These are phyloP conservation scores for Tylopilus plumbeoviolaceoides DNA, from an alignment of 768 basidiomycete genomes.

Conservation along the genomic window DNA sequence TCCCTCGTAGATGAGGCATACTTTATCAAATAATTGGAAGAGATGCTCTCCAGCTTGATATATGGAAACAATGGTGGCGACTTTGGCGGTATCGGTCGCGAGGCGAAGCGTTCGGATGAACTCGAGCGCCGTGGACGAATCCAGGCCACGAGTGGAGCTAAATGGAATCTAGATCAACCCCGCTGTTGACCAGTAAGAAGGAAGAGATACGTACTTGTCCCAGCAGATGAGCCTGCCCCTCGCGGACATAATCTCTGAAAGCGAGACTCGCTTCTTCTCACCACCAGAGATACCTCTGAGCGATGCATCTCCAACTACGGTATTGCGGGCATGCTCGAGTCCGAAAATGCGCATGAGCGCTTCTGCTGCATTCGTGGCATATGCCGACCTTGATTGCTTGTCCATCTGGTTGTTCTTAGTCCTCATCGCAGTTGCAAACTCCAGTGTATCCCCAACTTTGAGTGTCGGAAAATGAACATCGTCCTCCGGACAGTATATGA, in stretches of 20 bases:
- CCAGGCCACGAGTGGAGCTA: conserved; percentile 64
- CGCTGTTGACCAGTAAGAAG: neutral
- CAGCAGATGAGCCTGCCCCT: conserved; percentile 62
- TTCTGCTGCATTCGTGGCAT: conserved; percentile 33
- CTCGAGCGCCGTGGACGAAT: conserved; percentile 69
- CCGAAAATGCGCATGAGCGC: conserved; percentile 69
- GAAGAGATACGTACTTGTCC: conserved; percentile 58
- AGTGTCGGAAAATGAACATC: conserved; percentile 31
- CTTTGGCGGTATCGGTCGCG: conserved; percentile 51
- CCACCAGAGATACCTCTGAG: conserved; percentile 73
- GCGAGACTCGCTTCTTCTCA: conserved; percentile 76
- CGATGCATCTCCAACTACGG: conserved; percentile 76
- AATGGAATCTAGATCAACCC: neutral
- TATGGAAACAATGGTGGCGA: conserved; percentile 71
- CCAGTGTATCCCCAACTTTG: conserved; percentile 44
- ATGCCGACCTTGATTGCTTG: conserved; percentile 25
- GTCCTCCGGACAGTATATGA: conserved; percentile 36
- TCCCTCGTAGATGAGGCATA: conserved; percentile 55
- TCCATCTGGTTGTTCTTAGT: conserved; percentile 31
- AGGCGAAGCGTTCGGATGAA: conserved; percentile 65
- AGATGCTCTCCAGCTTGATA: conserved; percentile 79
- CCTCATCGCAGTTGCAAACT: conserved; percentile 50
- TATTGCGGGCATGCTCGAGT: conserved; percentile 64
- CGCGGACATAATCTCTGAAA: conserved; percentile 41
- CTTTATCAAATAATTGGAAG: conserved; percentile 59